Percentiles rank a stretch among this genome's conserved stretches.
Evolutionary conservation across 129 eudicot genomes (phyloP).

Genomic region (Tanacetum coccineum): DNA sequence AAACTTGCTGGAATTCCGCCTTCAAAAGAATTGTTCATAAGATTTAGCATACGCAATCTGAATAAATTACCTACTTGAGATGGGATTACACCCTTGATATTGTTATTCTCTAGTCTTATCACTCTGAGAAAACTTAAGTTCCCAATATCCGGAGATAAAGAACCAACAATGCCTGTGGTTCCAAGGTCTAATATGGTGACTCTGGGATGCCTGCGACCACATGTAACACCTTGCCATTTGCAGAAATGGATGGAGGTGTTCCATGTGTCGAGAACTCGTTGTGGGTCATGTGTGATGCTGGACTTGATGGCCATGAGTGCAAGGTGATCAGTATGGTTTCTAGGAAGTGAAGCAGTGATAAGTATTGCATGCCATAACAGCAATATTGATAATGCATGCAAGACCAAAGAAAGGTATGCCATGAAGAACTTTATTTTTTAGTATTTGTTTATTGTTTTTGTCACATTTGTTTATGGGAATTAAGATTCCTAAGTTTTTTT

Average conservation of each 20-base stretch:
- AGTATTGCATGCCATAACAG: not conserved
- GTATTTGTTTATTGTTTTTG: no score
- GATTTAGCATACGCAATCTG: constrained; percentile 20
- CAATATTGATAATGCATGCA: constrained; percentile 8
- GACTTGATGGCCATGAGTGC: constrained; percentile 35
- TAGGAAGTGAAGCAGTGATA: constrained; percentile 7
- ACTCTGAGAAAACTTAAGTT: constrained; percentile 41
- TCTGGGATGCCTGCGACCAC: constrained; percentile 33
- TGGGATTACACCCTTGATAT: constrained; percentile 33
- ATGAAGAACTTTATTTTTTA: constrained; percentile 20
- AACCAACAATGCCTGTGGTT: constrained; percentile 24
- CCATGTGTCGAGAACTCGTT: constrained; percentile 23
- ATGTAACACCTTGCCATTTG: constrained; percentile 34
- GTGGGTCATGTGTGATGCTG: constrained; percentile 23
- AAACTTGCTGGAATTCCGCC: constrained; percentile 38
- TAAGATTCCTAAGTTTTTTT: not conserved
- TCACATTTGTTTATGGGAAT: constrained; percentile 4
- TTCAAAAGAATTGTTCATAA: constrained; percentile 30
- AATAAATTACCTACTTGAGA: constrained; percentile 37
- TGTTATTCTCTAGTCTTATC: constrained; percentile 26
- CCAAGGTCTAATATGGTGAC: constrained; percentile 29
- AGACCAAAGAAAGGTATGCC: constrained; percentile 13
- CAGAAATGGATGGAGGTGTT: constrained; percentile 33
- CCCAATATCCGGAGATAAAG: constrained; percentile 44
- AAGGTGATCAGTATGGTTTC: constrained; percentile 28